Evolutionary conservation across 2,329 filamentous ascomycete genomes (phyloP).

Genomic region (Ophiostoma sp.): DNA sequence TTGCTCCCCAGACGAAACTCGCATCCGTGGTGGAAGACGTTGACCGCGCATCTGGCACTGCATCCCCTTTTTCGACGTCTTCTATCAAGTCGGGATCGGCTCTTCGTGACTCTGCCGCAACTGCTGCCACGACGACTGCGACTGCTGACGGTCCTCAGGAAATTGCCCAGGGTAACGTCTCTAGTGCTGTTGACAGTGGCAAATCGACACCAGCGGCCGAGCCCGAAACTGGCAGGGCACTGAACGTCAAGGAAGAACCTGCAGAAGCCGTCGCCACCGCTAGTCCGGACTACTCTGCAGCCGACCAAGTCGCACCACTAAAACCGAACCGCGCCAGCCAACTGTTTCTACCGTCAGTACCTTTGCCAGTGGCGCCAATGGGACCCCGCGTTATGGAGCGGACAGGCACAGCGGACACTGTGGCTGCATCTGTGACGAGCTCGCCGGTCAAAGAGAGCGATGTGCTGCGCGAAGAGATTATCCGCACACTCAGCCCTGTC

Average conservation of each 20-base stretch:
- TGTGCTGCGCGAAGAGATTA: slow-evolving; percentile 66
- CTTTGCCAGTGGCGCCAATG: slow-evolving; percentile 10
- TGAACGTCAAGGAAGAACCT: background rate
- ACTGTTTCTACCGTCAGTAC: slow-evolving; percentile 31
- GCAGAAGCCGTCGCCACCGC: background rate
- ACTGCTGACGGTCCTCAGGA: background rate
- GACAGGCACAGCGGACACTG: slow-evolving; percentile 43
- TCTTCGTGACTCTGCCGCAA: slow-evolving; percentile 20
- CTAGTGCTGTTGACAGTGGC: background rate
- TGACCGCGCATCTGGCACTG: slow-evolving; percentile 10
- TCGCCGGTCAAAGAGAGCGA: slow-evolving; percentile 64
- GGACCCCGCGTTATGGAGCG: slow-evolving; percentile 35
- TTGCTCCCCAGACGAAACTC: background rate
- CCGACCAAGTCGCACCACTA: slow-evolving; percentile 38
- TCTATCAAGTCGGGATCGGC: slow-evolving; percentile 15
- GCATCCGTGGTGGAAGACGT: slow-evolving; percentile 11
- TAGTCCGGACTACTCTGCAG: slow-evolving; percentile 5
- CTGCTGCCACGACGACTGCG: slow-evolving; percentile 6
- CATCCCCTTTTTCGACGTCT: slow-evolving; percentile 18
- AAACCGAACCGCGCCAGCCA: slow-evolving; percentile 38
- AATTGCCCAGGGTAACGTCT: background rate
- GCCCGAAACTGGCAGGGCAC: background rate
- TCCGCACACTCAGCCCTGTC: slow-evolving; percentile 58
- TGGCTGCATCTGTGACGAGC: slow-evolving; percentile 44
- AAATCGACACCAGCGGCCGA: background rate